Evolutionary conservation across 106 monocot species (phyloP).

Genomic region (Acorus calamus): DNA sequence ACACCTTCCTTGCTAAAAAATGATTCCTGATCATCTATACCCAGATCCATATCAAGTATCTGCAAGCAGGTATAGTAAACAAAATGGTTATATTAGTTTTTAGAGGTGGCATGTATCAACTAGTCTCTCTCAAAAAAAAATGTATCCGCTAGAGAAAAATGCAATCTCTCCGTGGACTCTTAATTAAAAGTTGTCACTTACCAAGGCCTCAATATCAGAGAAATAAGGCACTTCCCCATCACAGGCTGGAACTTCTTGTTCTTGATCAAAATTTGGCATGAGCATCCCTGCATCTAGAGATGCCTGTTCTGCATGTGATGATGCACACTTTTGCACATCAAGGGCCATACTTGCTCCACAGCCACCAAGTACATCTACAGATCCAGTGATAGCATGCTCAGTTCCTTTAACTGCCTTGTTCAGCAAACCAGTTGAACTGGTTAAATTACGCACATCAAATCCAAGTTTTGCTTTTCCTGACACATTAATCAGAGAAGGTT

Average conservation of each 20-base stretch:
- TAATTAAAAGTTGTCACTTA: conserved; percentile 9
- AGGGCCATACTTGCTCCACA: conserved; percentile 15
- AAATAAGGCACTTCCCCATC: conserved; percentile 64
- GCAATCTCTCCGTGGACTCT: no score
- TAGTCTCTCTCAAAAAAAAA: not conserved
- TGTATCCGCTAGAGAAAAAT: not conserved
- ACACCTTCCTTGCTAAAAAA: conserved; percentile 65
- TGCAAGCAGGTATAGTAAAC: conserved; percentile 17
- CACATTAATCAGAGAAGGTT: conserved; percentile 8
- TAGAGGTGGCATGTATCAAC: not conserved
- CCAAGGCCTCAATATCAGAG: conserved; percentile 89
- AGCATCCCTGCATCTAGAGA: conserved; percentile 8
- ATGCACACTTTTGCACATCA: conserved; percentile 3
- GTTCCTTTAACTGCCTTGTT: conserved; percentile 14
- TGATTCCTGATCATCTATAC: conserved; percentile 67
- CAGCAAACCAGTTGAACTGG: not conserved
- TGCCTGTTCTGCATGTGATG: conserved; percentile 14
- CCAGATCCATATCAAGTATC: conserved; percentile 93
- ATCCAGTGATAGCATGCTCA: conserved; percentile 11
- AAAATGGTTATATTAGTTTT: conserved; percentile 2
- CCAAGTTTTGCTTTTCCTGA: conserved; percentile 8
- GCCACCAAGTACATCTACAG: conserved; percentile 7
- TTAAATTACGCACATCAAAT: conserved; percentile 2
- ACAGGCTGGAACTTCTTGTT: conserved; percentile 41
- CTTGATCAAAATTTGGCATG: conserved; percentile 38